These are phyloP conservation scores for Aeschynomene evenia DNA, from an alignment of 306 rosid genomes.

Conservation along the genomic window DNA sequence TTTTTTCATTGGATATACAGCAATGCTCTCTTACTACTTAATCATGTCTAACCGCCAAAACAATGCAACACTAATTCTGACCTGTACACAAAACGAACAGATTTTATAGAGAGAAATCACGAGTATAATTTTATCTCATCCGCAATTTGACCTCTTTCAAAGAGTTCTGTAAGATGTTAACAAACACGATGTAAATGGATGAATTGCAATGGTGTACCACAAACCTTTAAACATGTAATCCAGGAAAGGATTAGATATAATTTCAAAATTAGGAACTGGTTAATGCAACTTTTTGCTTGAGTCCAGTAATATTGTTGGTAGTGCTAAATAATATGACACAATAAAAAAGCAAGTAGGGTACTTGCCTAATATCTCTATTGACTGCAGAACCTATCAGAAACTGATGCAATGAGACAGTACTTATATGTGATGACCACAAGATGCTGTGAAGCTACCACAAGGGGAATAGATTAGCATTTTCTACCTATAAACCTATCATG, in stretches of 20 bases:
- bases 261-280: slow-evolving; percentile 62
- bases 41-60: too few relatives aligned
- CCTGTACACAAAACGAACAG: not conserved
- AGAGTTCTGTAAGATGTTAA: not conserved
- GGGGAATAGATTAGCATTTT: not conserved
- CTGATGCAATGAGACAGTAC: not conserved
- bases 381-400: slow-evolving; percentile 48
- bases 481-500: not conserved
- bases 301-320: slow-evolving; percentile 38
- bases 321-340: slow-evolving; percentile 50
- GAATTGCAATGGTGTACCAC: not conserved
- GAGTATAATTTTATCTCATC: too few relatives aligned
- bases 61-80: too few relatives aligned
- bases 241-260: slow-evolving; percentile 41
- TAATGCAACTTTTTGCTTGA: slow-evolving; percentile 44
- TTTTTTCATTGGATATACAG: too few relatives aligned
- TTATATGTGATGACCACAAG: not conserved
- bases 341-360: slow-evolving; percentile 49
- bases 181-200: not conserved
- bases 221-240: slow-evolving; percentile 59
- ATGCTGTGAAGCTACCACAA: not conserved
- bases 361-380: slow-evolving; percentile 45
- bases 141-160: not conserved
- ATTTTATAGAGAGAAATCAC: not conserved
- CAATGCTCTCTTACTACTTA: too few relatives aligned